phyloP scores from a whole-genome alignment of 495 filamentous ascomycete species.

The Hyaloscypha finlandica region DNA sequence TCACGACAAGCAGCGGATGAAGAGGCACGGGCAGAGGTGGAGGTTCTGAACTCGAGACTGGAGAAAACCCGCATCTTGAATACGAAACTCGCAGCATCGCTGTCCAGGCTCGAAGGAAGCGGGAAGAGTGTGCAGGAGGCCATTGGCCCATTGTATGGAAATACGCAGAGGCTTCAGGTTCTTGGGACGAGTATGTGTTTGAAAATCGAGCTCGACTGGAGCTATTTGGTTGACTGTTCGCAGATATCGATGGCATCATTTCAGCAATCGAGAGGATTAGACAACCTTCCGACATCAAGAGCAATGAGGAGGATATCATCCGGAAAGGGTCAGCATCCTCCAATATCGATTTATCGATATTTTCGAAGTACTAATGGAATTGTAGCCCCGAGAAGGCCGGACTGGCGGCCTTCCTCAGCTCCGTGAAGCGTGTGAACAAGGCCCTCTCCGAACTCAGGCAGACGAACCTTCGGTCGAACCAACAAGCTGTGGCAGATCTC shows the following conservation, averaged over 20 bases:
- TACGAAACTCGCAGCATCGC: constrained; percentile 89
- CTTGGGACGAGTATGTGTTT: constrained; percentile 68
- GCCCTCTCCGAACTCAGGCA: constrained; percentile 78
- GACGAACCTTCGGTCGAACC: constrained; percentile 87
- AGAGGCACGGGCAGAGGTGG: constrained; percentile 65
- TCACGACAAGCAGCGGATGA: constrained; percentile 56
- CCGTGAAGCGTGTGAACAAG: constrained; percentile 83
- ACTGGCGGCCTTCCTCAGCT: constrained; percentile 81
- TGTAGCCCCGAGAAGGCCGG: constrained; percentile 73
- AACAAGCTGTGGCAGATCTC: constrained; percentile 83
- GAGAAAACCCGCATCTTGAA: constrained; percentile 72
- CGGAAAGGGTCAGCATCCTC: constrained; percentile 63
- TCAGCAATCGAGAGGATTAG: constrained; percentile 84
- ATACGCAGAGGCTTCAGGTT: constrained; percentile 83
- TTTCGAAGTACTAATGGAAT: not conserved
- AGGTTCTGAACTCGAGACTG: constrained; percentile 64
- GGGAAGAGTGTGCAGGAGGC: constrained; percentile 89
- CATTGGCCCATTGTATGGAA: constrained; percentile 89
- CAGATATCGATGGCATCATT: constrained; percentile 83
- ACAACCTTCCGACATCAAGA: constrained; percentile 85
- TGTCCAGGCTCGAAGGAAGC: constrained; percentile 80
- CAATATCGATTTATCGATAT: not conserved
- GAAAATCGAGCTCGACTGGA: not conserved
- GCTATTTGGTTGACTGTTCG: constrained; percentile 17
- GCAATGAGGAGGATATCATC: constrained; percentile 87